phyloP scores from a whole-genome alignment of 352 stramenopile species.

The Phytophthora sp. region DNA sequence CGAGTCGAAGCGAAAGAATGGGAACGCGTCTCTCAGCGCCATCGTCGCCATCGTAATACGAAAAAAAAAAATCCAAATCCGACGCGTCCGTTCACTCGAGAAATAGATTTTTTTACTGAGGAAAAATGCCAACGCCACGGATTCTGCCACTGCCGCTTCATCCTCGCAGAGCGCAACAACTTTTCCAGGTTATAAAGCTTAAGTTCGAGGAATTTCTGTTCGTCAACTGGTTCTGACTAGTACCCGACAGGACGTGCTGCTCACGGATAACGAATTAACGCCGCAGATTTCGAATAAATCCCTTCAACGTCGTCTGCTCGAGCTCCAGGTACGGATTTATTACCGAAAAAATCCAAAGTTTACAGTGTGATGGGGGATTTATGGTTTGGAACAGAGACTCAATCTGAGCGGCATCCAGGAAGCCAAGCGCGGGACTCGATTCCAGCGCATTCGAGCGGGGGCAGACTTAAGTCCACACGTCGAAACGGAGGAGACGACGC shows the following conservation, averaged over 20 bases:
- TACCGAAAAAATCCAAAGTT: no score
- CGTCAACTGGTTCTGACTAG: not conserved
- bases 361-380: no score
- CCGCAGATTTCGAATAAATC: slow-evolving; percentile 28
- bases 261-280: slow-evolving; percentile 22
- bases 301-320: slow-evolving; percentile 37
- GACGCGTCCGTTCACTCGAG: not conserved
- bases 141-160: slow-evolving; percentile 35
- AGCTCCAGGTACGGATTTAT: slow-evolving; percentile 32
- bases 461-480: not conserved
- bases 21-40: not conserved
- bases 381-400: slow-evolving; percentile 10
- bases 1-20: slow-evolving; percentile 19
- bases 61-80: not conserved
- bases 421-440: slow-evolving; percentile 37
- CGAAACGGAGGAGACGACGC: slow-evolving; percentile 6
- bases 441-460: slow-evolving; percentile 15
- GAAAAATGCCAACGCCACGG: not conserved
- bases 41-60: not conserved
- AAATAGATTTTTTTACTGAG: not conserved
- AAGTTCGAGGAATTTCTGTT: no score
- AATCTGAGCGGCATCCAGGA: slow-evolving; percentile 38
- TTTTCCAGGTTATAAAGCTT: slow-evolving; percentile 30
- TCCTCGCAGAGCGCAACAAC: slow-evolving; percentile 38
- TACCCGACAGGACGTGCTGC: slow-evolving; percentile 29